Conservation (phyloP, 352 stramenopile genomes). For the Globisporangium paddicum region DNA sequence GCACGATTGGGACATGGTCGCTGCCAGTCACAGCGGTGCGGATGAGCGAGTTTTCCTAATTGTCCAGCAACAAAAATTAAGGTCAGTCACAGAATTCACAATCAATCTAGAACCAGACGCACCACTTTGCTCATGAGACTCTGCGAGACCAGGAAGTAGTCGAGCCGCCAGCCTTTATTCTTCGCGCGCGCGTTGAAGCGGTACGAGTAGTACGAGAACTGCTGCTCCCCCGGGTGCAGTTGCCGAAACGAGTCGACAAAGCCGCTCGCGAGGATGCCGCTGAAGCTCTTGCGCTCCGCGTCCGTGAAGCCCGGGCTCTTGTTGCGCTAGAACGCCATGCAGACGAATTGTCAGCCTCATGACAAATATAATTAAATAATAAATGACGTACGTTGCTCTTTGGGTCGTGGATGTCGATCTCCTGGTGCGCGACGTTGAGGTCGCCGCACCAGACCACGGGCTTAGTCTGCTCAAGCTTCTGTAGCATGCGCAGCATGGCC, state of each 20-base stretch:
- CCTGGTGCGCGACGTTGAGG: slow-evolving; percentile 82
- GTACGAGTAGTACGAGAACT: slow-evolving; percentile 84
- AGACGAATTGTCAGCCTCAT: neutral
- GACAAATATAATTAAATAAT: neutral
- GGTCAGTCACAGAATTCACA: neutral
- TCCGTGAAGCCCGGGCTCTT: slow-evolving; percentile 79
- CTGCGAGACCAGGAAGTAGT: slow-evolving; percentile 81
- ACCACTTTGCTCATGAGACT: slow-evolving; percentile 56
- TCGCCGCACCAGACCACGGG: slow-evolving; percentile 84
- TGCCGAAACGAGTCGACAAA: slow-evolving; percentile 77
- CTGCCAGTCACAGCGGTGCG: slow-evolving; percentile 57
- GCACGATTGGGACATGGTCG: slow-evolving; percentile 74
- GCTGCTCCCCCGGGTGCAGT: slow-evolving; percentile 52
- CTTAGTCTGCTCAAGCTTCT: slow-evolving; percentile 69
- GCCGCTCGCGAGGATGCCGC: slow-evolving; percentile 43
- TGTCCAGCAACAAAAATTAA: neutral
- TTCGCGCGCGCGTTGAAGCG: slow-evolving; percentile 69
- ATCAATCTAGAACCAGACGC: slow-evolving; percentile 12
- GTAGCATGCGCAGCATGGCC: slow-evolving; percentile 62
- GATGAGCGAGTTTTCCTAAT: slow-evolving; percentile 53
- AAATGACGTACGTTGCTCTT: slow-evolving; percentile 54
- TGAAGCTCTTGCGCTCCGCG: slow-evolving; percentile 73
- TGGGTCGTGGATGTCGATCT: slow-evolving; percentile 87
- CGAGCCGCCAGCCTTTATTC: slow-evolving; percentile 85
- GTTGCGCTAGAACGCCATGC: slow-evolving; percentile 32